phyloP scores from a whole-genome alignment of 108 stramenopile genomes.

The Skeletonema menzelii region DNA sequence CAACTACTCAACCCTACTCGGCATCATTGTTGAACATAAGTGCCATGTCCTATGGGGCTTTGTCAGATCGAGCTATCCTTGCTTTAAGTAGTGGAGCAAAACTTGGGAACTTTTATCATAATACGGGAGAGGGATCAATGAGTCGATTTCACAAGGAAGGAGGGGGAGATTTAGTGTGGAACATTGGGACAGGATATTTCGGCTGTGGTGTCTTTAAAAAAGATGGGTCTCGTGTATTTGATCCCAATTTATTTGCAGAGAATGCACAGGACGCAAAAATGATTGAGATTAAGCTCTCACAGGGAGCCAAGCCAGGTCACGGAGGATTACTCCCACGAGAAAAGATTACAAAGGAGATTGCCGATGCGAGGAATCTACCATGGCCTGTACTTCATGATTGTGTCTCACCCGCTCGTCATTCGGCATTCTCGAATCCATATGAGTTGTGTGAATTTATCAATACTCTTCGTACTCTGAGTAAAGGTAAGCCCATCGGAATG shows the following conservation, averaged over 20 bases:
- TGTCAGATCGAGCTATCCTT: constrained; percentile 79
- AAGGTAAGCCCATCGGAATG: constrained; percentile 85
- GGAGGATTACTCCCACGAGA: constrained; percentile 84
- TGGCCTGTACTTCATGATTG: constrained; percentile 69
- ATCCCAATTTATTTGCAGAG: constrained; percentile 58
- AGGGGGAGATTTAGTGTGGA: constrained; percentile 90
- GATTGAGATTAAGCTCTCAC: constrained; percentile 90
- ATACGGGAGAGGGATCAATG: constrained; percentile 91
- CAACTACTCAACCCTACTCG: constrained; percentile 68
- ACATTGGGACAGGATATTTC: constrained; percentile 92
- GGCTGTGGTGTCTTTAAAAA: constrained; percentile 64
- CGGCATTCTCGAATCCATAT: constrained; percentile 69
- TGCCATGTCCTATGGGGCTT: constrained; percentile 89
- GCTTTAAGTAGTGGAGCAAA: constrained; percentile 79
- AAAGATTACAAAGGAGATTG: constrained; percentile 81
- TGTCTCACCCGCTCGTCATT: constrained; percentile 76
- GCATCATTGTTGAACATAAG: constrained; percentile 77
- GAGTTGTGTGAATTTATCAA: constrained; percentile 76
- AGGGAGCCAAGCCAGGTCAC: constrained; percentile 92
- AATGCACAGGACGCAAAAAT: constrained; percentile 58
- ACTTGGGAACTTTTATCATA: constrained; percentile 83
- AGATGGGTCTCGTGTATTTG: constrained; percentile 62
- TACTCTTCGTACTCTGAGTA: constrained; percentile 63
- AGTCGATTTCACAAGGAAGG: constrained; percentile 65
- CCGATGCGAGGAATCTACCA: constrained; percentile 75